Evolutionary conservation across 441 rosid genomes (phyloP).

Genomic region (Brassica balearica): DNA sequence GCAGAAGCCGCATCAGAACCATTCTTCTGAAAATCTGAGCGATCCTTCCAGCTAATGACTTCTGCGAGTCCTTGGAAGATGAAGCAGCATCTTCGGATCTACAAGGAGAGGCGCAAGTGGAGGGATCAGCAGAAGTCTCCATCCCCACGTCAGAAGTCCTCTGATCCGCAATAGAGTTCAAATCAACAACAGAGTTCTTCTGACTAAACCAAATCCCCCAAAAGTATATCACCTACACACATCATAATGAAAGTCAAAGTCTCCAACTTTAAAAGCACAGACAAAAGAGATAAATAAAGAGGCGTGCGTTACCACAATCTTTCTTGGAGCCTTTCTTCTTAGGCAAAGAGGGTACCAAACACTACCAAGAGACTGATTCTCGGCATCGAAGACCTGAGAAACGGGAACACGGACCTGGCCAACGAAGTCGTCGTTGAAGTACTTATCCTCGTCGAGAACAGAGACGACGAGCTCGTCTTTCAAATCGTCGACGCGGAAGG

Average conservation of each 20-base stretch:
- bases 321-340: slow-evolving; percentile 80
- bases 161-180: slow-evolving; percentile 41
- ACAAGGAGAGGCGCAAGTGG: slow-evolving; percentile 51
- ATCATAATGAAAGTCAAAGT: not conserved
- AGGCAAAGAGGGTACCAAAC: slow-evolving; percentile 83
- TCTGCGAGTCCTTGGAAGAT: slow-evolving; percentile 60
- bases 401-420: slow-evolving; percentile 76
- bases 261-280: not conserved
- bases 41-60: slow-evolving; percentile 66
- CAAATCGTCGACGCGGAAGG: slow-evolving; percentile 94
- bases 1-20: slow-evolving; percentile 42
- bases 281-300: not conserved
- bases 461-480: slow-evolving; percentile 74
- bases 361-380: slow-evolving; percentile 73
- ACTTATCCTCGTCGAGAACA: slow-evolving; percentile 93
- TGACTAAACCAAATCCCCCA: slow-evolving; percentile 66
- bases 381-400: slow-evolving; percentile 76
- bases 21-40: slow-evolving; percentile 81
- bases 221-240: slow-evolving; percentile 80
- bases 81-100: slow-evolving; percentile 58
- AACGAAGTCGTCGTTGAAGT: slow-evolving; percentile 82
- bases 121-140: slow-evolving; percentile 54
- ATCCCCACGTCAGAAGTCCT: slow-evolving; percentile 45
- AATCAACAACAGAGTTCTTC: slow-evolving; percentile 52
- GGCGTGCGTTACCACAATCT: slow-evolving; percentile 67